Evolutionary conservation across 176 grass and related monocot species (phyloP).

Genomic region (Pharus latifolius): DNA sequence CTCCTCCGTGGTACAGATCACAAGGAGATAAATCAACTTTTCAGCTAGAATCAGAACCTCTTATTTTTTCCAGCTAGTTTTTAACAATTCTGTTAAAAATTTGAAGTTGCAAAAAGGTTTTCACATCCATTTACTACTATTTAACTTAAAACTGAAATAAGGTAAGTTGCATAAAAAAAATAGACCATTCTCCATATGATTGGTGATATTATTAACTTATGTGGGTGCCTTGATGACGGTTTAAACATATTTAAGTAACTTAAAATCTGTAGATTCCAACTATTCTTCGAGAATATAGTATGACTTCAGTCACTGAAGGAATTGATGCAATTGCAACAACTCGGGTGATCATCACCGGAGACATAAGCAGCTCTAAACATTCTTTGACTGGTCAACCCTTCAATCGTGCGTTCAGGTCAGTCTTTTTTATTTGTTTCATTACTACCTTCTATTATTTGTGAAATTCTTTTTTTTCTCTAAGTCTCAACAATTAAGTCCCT

Average conservation of each 20-base stretch:
- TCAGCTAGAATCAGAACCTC: no score
- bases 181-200: no score
- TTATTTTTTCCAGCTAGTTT: no score
- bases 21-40: no score
- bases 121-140: no score
- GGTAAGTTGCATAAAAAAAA: no score
- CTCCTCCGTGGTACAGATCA: no score
- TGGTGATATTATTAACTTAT: not conserved
- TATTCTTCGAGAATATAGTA: conserved; percentile 63
- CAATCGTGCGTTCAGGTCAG: conserved; percentile 61
- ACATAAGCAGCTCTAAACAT: conserved; percentile 28
- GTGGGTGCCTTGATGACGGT: no score
- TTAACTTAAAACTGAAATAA: no score
- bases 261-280: conserved; percentile 50
- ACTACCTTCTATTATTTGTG: not conserved
- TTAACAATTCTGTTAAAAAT: no score
- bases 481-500: not conserved
- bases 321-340: conserved; percentile 98
- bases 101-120: no score
- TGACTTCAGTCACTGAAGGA: conserved; percentile 84
- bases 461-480: not conserved
- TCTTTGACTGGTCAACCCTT: conserved; percentile 29
- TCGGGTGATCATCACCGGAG: conserved; percentile 50
- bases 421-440: not conserved
- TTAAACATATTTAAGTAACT: no score